Evolutionary conservation across 129 eudicot species (phyloP), one percentile per base, ranked within the genome.

Genomic region (Rutidosis leptorrhynchoides): DNA sequence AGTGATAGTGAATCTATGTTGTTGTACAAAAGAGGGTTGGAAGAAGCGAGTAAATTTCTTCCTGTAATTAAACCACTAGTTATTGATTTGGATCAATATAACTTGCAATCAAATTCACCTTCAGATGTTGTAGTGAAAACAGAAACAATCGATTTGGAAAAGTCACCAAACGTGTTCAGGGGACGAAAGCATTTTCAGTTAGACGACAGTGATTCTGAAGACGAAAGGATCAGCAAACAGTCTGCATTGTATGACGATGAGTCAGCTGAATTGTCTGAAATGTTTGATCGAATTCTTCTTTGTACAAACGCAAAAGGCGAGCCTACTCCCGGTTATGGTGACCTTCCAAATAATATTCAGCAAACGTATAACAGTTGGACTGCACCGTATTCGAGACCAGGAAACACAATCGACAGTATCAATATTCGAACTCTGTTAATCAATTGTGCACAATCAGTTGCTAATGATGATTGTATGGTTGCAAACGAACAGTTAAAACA

Each of bases 31-130:
- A 83, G 66, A 61, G 98, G 96, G 35, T 76, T 79, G 88, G 96
- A 88, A 71, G 96, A 88, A 78, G 96, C 98, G 19, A 83, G 72
- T 63, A 91, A 85, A 60, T 91, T 91, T 56, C 94, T 91, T 68
- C 96, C 98, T n/a, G 75, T 58, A 23, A 74, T 19, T 22, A 85
- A 68, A 58, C 82, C 77, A 27, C 35, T 91, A 5, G 60, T 84
- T 67, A 75, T 91, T 27, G 93, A 91, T 69, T 77, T 83, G 74
- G 94, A 83, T 62, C 79, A 77, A 30, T 84, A 79, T 29, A 62
- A 75, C 11, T 73, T 83, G 46, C 94, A 88, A 15, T 77, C 76
- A 22, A 80, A 84, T 33, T 54, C 79, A 14, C 27, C 74, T 53
- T 42, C 69, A 0, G 68, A 69, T 52, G 64, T 46, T 40, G 62